Percentiles rank a stretch among this genome's conserved stretches.
Evolutionary conservation across 345 rosid genomes (phyloP).

Genomic region (Eucalyptus pauciflora): DNA sequence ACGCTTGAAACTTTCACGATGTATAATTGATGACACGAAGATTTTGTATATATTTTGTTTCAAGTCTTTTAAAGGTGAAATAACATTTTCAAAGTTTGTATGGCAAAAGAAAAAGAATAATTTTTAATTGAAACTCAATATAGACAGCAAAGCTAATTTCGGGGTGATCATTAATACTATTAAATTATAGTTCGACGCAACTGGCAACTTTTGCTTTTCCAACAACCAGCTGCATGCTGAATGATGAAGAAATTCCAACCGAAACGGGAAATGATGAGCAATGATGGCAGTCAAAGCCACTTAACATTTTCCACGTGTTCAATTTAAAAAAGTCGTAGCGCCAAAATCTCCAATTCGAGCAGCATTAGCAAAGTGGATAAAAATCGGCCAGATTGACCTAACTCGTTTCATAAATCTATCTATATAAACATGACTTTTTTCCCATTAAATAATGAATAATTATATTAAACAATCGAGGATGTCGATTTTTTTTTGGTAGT

Average conservation of each 20-base stretch:
- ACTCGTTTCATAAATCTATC: neutral
- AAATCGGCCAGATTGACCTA: neutral
- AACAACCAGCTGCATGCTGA: neutral
- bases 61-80: neutral
- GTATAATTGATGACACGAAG: neutral
- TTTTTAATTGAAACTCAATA: neutral
- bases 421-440: neutral
- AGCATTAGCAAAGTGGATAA: neutral
- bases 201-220: neutral
- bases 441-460: neutral
- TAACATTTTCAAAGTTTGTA: neutral
- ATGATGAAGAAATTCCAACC: neutral
- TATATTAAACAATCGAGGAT: neutral
- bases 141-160: neutral
- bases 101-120: neutral
- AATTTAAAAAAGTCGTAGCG: neutral
- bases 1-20: neutral
- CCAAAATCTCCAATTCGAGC: neutral
- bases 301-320: conserved; percentile 5
- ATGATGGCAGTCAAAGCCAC: neutral
- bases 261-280: neutral
- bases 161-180: neutral
- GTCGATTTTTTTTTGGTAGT: neutral
- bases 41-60: neutral
- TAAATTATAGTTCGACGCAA: neutral